These are phyloP conservation scores for Cordyceps militaris DNA, from an alignment of 2,329 filamentous ascomycete genomes.

Conservation along the genomic window DNA sequence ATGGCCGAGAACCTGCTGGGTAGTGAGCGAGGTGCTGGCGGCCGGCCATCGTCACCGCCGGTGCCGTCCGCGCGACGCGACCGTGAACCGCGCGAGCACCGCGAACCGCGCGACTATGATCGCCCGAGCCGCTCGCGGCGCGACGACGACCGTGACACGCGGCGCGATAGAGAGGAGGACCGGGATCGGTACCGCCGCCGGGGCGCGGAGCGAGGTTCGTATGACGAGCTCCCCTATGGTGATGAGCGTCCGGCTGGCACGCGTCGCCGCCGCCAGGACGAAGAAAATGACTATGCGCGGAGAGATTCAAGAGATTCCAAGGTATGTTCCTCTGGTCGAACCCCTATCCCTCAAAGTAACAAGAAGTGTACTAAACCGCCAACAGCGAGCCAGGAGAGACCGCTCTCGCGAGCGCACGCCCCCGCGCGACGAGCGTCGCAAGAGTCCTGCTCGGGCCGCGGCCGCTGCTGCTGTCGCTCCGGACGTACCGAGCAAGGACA, in stretches of 20 bases:
- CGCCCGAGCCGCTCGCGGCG: slow-evolving; percentile 48
- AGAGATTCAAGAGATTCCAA: slow-evolving; percentile 62
- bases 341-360: not conserved
- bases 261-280: slow-evolving; percentile 71
- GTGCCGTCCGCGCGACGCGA: slow-evolving; percentile 36
- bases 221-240: slow-evolving; percentile 88
- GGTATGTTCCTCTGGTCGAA: slow-evolving; percentile 33
- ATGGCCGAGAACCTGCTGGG: slow-evolving; percentile 58
- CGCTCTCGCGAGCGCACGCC: slow-evolving; percentile 54
- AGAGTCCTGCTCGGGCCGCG: slow-evolving; percentile 42
- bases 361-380: slow-evolving; percentile 18
- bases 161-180: slow-evolving; percentile 82
- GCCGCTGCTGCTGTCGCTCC: slow-evolving; percentile 13
- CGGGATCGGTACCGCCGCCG: slow-evolving; percentile 86
- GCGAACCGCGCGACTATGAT: slow-evolving; percentile 40
- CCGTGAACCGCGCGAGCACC: slow-evolving; percentile 27
- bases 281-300: slow-evolving; percentile 62
- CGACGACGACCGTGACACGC: slow-evolving; percentile 46
- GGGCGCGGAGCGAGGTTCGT: slow-evolving; percentile 64
- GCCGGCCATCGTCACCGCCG: slow-evolving; percentile 33
- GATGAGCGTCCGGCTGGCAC: slow-evolving; percentile 60
- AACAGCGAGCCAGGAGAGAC: slow-evolving; percentile 52
- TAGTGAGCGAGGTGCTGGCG: slow-evolving; percentile 8
- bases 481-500: slow-evolving; percentile 22
- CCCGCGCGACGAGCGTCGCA: slow-evolving; percentile 50